phyloP scores from a whole-genome alignment of 176 grass and related monocot genomes.

The Eragrostis nindensis region DNA sequence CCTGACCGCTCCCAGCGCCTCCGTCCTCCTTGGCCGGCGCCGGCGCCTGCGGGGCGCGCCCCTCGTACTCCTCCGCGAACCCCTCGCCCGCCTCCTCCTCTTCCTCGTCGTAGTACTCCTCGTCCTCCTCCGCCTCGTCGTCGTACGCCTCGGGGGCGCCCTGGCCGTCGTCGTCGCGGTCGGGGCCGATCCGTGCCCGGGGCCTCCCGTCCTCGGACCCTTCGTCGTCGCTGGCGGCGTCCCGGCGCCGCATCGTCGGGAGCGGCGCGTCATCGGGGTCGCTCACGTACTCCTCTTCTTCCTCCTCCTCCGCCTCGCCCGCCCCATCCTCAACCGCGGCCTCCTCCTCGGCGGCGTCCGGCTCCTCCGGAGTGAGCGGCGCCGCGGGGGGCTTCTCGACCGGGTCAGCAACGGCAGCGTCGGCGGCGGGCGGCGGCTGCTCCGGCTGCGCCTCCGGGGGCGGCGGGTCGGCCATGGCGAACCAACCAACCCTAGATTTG shows the following conservation, averaged over 20 bases:
- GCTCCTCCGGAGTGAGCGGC: constrained; percentile 37
- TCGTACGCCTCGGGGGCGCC: constrained; percentile 72
- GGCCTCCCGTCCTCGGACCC: constrained; percentile 64
- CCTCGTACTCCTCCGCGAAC: constrained; percentile 47
- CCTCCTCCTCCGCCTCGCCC: constrained; percentile 21
- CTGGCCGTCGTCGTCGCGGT: constrained; percentile 80
- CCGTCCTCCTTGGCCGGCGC: constrained; percentile 29
- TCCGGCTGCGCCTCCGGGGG: constrained; percentile 29
- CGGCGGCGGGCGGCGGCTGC: not conserved
- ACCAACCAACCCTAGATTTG: constrained; percentile 65
- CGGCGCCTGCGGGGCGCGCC: not conserved
- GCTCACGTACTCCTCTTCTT: constrained; percentile 76
- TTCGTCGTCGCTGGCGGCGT: constrained; percentile 92
- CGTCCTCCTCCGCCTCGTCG: constrained; percentile 52
- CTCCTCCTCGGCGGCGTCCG: constrained; percentile 14
- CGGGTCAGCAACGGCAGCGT: not conserved
- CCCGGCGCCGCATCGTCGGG: constrained; percentile 76
- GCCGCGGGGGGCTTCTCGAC: constrained; percentile 29
- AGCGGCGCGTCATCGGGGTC: constrained; percentile 83
- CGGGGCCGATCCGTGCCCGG: constrained; percentile 52
- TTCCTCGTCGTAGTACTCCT: constrained; percentile 51
- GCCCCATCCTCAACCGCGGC: constrained; percentile 32
- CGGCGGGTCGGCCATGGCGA: constrained; percentile 55
- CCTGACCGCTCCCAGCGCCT: not conserved
- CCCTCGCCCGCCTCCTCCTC: constrained; percentile 48